Evolutionary conservation across 345 rosid species (phyloP).

Genomic region (Eucalyptus cladocalyx): DNA sequence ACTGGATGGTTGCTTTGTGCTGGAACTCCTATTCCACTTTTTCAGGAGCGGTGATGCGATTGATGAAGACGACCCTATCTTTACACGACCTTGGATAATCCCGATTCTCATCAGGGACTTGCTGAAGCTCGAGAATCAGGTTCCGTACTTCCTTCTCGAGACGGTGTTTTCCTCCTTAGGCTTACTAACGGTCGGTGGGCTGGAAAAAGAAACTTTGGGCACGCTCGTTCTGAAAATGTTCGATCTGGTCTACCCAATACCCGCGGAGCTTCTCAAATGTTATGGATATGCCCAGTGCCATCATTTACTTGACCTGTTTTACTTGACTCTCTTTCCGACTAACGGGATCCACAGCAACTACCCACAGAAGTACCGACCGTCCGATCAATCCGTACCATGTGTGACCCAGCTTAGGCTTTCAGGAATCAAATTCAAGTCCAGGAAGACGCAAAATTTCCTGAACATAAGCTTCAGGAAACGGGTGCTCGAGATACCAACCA

Average conservation of each 20-base stretch:
- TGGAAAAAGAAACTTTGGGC: background rate
- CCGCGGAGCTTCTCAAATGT: background rate
- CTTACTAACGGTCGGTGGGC: fast-evolving
- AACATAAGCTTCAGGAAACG: background rate
- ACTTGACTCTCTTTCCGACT: background rate
- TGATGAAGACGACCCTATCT: background rate
- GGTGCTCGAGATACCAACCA: background rate
- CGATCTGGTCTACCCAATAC: background rate
- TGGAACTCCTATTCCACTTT: background rate
- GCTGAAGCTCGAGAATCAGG: background rate
- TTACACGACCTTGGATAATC: background rate
- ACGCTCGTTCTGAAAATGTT: background rate
- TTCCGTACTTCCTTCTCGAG: background rate
- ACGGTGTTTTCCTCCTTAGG: background rate
- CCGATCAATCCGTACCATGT: background rate
- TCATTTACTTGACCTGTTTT: background rate
- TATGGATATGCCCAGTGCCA: background rate
- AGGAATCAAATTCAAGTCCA: background rate
- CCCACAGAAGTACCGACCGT: background rate
- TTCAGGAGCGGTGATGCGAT: background rate
- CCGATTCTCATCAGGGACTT: background rate
- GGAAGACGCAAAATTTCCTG: background rate
- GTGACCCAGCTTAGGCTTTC: background rate
- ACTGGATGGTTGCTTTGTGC: constrained; percentile 7
- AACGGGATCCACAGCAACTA: no score